Conservation (phyloP, 306 rosid genomes). For the Gillenia trifoliata region DNA sequence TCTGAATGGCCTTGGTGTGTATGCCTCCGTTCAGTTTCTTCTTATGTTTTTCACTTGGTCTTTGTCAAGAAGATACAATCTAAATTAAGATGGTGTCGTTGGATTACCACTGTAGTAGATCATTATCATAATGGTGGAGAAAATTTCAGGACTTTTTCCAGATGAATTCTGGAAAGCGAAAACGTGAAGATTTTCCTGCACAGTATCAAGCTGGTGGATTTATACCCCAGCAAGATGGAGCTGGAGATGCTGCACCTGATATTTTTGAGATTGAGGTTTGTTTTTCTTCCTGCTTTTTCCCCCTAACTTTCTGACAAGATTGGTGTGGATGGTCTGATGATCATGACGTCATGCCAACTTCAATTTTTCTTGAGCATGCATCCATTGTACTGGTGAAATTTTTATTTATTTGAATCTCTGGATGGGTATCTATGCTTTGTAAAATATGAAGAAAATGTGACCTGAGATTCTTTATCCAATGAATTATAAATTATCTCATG, state of each 20-base stretch:
- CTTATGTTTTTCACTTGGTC: background rate
- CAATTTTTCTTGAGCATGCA: background rate
- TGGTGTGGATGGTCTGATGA: background rate
- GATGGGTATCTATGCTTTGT: background rate
- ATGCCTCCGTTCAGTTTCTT: conserved; percentile 6
- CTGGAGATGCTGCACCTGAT: conserved; percentile 59
- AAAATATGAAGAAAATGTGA: background rate
- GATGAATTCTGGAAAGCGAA: conserved; percentile 66
- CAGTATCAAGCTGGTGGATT: conserved; percentile 72
- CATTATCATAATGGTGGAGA: conserved; percentile 22
- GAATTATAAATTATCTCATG: background rate
- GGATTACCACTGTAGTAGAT: conserved; percentile 8
- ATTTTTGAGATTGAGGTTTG: conserved; percentile 79
- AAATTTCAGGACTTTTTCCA: conserved; percentile 75
- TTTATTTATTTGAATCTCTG: background rate
- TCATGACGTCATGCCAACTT: background rate
- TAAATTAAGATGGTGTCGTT: background rate
- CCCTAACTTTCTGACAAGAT: background rate
- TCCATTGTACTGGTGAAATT: background rate
- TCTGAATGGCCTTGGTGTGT: conserved; percentile 22
- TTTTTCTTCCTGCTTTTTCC: background rate
- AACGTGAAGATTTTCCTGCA: conserved; percentile 81
- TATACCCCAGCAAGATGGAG: conserved; percentile 99
- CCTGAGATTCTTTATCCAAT: background rate
- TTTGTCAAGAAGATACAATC: conserved; percentile 18